phyloP scores from a whole-genome alignment of 2,329 filamentous ascomycete species.

The Ophiosphaerella herpotricha region DNA sequence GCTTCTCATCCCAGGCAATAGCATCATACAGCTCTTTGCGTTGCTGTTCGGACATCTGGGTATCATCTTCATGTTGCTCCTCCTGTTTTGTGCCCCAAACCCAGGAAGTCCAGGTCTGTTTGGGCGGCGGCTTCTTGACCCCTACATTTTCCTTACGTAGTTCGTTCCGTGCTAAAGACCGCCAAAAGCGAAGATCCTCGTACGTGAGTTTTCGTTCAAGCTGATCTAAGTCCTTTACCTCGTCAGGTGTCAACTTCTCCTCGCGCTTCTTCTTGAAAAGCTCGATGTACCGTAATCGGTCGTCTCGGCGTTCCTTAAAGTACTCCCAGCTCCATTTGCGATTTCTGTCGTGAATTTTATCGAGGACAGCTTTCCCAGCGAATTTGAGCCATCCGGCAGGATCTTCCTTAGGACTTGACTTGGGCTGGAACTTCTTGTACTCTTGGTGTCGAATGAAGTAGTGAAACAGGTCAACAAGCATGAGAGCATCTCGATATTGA shows the following conservation, averaged over 20 bases:
- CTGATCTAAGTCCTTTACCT: constrained; percentile 71
- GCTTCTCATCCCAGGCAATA: constrained; percentile 98
- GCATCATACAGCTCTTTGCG: constrained; percentile 95
- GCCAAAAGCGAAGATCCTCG: constrained; percentile 96
- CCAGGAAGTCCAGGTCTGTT: constrained; percentile 91
- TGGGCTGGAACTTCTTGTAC: constrained; percentile 90
- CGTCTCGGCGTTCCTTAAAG: constrained; percentile 88
- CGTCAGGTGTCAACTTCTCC: constrained; percentile 67
- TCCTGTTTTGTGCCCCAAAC: constrained; percentile 71
- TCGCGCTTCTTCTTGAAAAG: constrained; percentile 92
- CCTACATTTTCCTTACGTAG: constrained; percentile 93
- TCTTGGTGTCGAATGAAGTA: constrained; percentile 98
- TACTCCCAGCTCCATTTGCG: constrained; percentile 94
- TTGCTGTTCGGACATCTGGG: constrained; percentile 91
- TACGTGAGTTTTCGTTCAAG: constrained; percentile 90
- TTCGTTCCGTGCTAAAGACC: constrained; percentile 90
- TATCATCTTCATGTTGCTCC: constrained; percentile 72
- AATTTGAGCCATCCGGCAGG: constrained; percentile 91
- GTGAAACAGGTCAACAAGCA: constrained; percentile 98
- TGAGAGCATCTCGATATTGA: constrained; percentile 94
- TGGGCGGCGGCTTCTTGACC: constrained; percentile 74
- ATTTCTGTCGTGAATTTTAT: constrained; percentile 94
- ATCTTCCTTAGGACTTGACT: constrained; percentile 83
- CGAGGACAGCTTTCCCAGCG: constrained; percentile 83
- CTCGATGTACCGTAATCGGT: constrained; percentile 85